These are phyloP conservation scores for Limnanthes douglasii DNA, from an alignment of 345 rosid species.

Conservation along the genomic window DNA sequence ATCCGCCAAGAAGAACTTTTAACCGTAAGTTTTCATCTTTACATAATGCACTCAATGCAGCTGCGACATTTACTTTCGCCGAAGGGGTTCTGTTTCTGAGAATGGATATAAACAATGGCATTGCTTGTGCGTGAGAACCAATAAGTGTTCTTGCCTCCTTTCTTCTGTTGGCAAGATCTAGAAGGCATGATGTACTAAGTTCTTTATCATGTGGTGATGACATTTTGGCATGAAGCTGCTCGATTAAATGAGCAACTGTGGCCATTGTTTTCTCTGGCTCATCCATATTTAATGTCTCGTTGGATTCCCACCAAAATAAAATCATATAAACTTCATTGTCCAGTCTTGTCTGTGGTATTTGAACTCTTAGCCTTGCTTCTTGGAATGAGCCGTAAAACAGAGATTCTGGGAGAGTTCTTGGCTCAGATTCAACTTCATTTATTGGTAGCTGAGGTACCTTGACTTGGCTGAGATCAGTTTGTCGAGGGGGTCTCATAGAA, in stretches of 20 bases:
- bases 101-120: constrained; percentile 74
- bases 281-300: constrained; percentile 26
- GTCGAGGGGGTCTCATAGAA: constrained; percentile 42
- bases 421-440: constrained; percentile 47
- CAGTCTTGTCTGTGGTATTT: constrained; percentile 36
- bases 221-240: constrained; percentile 54
- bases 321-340: too few relatives aligned
- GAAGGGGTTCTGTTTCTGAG: constrained; percentile 54
- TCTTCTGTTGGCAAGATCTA: constrained; percentile 46
- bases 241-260: constrained; percentile 53
- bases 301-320: too few relatives aligned
- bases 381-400: constrained; percentile 34
- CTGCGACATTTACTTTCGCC: constrained; percentile 70
- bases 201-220: constrained; percentile 68
- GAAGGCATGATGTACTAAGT: constrained; percentile 54
- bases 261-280: constrained; percentile 42
- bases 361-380: constrained; percentile 59
- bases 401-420: too few relatives aligned
- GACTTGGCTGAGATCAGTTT: constrained; percentile 28
- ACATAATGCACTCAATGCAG: constrained; percentile 44
- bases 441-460: constrained; percentile 45
- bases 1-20: constrained; percentile 80
- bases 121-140: constrained; percentile 63
- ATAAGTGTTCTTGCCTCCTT: constrained; percentile 63
- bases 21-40: constrained; percentile 64